A percentile compares a stretch with the other conserved stretches of the same genome.
Evolutionary conservation across 768 basidiomycete species (phyloP).

Genomic region (Scleroderma bovista): DNA sequence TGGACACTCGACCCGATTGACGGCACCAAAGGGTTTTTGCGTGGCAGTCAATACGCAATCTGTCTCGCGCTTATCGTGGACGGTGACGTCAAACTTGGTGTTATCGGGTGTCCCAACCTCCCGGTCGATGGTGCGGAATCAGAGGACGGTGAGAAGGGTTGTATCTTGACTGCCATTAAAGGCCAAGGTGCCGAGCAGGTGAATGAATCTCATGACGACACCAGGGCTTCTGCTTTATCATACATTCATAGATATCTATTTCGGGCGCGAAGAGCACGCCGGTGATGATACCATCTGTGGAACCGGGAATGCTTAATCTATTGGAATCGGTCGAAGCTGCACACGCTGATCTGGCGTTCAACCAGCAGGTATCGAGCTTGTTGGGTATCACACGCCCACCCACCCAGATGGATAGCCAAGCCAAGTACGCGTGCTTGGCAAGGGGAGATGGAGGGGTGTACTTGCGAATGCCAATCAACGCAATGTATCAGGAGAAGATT

Average conservation of each 20-base stretch:
- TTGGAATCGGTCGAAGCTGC: conserved; percentile 91
- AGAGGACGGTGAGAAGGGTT: conserved; percentile 62
- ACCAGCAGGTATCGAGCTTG: conserved; percentile 60
- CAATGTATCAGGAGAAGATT: conserved; percentile 90
- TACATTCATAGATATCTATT: conserved; percentile 43
- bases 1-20: conserved; percentile 91
- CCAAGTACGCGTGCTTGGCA: conserved; percentile 85
- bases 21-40: conserved; percentile 89
- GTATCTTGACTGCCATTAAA: conserved; percentile 80
- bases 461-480: conserved; percentile 70
- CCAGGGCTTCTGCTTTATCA: not conserved
- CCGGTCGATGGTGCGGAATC: conserved; percentile 49
- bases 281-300: conserved; percentile 42
- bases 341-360: conserved; percentile 88
- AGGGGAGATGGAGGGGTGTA: conserved; percentile 85
- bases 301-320: conserved; percentile 51
- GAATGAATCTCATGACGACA: not conserved
- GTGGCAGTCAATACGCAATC: conserved; percentile 91
- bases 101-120: conserved; percentile 92
- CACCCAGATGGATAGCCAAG: conserved; percentile 91
- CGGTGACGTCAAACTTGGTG: conserved; percentile 71
- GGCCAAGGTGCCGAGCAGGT: conserved; percentile 82
- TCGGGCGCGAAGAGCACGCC: conserved; percentile 42
- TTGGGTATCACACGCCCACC: conserved; percentile 63
- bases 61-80: conserved; percentile 83